Conservation (phyloP, 257 asterid species). For the Fraxinus anomala region DNA sequence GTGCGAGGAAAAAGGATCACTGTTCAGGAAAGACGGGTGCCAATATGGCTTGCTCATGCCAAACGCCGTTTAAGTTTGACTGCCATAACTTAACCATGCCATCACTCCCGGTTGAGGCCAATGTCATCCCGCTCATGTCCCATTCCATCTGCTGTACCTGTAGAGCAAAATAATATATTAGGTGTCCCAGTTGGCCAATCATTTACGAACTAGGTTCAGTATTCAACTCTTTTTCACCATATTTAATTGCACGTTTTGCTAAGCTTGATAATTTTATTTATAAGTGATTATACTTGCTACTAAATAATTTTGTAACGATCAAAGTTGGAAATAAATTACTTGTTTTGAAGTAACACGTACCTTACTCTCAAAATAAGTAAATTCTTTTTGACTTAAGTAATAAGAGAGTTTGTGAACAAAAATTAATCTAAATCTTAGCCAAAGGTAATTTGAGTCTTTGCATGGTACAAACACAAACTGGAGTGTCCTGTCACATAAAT, state of each 20-base stretch:
- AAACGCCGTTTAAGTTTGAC: slow-evolving; percentile 67
- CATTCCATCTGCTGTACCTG: slow-evolving; percentile 96
- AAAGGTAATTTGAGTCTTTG: neutral
- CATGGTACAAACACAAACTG: neutral
- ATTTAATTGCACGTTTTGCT: neutral
- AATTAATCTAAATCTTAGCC: neutral
- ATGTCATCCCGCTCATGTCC: slow-evolving; percentile 98
- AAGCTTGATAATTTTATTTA: neutral
- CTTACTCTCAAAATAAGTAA: neutral
- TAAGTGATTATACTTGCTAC: neutral
- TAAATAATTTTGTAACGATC: neutral
- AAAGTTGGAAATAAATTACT: neutral
- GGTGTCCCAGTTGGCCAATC: neutral
- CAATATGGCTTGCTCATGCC: slow-evolving; percentile 78
- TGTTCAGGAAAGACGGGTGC: slow-evolving; percentile 15
- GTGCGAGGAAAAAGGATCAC: neutral
- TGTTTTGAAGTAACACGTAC: neutral
- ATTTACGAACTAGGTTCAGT: neutral
- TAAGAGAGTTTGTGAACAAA: neutral
- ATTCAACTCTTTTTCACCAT: neutral
- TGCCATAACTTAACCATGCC: slow-evolving; percentile 88
- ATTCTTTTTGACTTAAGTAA: neutral
- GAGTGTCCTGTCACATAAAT: neutral
- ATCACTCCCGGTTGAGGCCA: slow-evolving; percentile 76
- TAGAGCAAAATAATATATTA: neutral